Conservation (phyloP, 768 basidiomycete genomes). For the Asterophora parasitica region DNA sequence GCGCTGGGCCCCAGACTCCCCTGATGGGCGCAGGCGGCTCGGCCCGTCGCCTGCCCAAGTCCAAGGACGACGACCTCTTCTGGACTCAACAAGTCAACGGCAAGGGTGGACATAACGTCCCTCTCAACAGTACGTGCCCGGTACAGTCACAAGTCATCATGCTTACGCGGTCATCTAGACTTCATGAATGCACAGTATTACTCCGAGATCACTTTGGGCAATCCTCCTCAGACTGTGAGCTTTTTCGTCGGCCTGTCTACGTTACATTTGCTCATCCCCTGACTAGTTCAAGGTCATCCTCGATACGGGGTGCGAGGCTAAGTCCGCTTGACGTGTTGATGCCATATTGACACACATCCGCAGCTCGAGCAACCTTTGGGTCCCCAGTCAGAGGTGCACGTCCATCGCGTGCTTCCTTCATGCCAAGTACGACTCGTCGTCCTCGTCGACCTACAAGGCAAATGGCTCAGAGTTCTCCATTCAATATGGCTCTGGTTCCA, state of each 20-base stretch:
- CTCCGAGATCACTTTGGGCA: slow-evolving; percentile 79
- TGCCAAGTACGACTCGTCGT: slow-evolving; percentile 76
- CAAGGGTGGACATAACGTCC: slow-evolving; percentile 80
- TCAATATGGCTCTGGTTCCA: slow-evolving; percentile 92
- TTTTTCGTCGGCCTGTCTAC: not conserved
- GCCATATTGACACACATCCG: slow-evolving; percentile 9
- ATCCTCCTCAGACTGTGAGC: slow-evolving; percentile 75
- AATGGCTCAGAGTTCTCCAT: slow-evolving; percentile 91
- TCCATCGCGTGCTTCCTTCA: slow-evolving; percentile 96
- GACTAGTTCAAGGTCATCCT: slow-evolving; percentile 87
- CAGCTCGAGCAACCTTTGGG: slow-evolving; percentile 92
- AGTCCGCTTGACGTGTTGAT: not conserved
- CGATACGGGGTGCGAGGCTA: slow-evolving; percentile 67
- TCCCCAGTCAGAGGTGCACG: slow-evolving; percentile 75
- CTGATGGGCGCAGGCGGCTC: slow-evolving; percentile 71
- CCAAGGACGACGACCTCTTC: slow-evolving; percentile 53
- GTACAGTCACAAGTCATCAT: not conserved
- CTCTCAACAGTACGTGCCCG: slow-evolving; percentile 74
- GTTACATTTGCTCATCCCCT: slow-evolving; percentile 1
- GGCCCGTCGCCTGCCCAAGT: slow-evolving; percentile 53
- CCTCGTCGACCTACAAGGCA: slow-evolving; percentile 81
- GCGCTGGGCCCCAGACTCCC: slow-evolving; percentile 50
- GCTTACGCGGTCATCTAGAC: slow-evolving; percentile 45
- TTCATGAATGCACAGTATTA: slow-evolving; percentile 99
- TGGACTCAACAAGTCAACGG: slow-evolving; percentile 73